Percentiles rank a stretch among this genome's conserved stretches.
Evolutionary conservation across 805 yeast species (phyloP).

Genomic region (Priceomyces haplophilus): DNA sequence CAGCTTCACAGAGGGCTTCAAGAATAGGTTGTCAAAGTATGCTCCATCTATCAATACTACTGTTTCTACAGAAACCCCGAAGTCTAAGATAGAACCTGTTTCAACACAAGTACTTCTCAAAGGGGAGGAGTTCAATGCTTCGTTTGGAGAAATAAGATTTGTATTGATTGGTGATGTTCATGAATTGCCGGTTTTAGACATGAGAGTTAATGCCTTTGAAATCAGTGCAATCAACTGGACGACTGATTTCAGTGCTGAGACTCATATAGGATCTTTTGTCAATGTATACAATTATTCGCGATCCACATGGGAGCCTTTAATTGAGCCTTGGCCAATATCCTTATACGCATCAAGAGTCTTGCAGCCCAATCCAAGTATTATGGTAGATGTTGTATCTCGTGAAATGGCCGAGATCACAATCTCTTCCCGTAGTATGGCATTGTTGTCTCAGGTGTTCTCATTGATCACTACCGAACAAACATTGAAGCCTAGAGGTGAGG

Average conservation of each 20-base stretch:
- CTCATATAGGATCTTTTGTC: conserved; percentile 60
- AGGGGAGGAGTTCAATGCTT: conserved; percentile 65
- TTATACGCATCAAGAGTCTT: conserved; percentile 56
- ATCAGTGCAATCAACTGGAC: conserved; percentile 80
- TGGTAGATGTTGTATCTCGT: conserved; percentile 71
- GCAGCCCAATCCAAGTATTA: conserved; percentile 46
- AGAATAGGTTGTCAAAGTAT: conserved; percentile 55
- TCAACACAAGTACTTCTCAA: conserved; percentile 47
- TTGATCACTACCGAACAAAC: conserved; percentile 53
- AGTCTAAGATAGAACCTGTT: conserved; percentile 7
- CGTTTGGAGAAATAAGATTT: conserved; percentile 71
- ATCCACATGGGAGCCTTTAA: conserved; percentile 91
- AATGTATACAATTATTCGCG: conserved; percentile 85
- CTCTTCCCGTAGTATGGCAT: conserved; percentile 76
- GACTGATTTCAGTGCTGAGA: conserved; percentile 68
- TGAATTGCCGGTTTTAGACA: conserved; percentile 82
- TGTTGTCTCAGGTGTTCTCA: conserved; percentile 65
- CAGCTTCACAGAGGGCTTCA: conserved; percentile 61
- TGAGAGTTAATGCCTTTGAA: conserved; percentile 68
- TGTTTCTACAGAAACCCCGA: conserved; percentile 34
- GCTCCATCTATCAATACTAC: conserved; percentile 66
- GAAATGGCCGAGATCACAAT: conserved; percentile 75
- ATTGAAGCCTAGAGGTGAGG: conserved; percentile 67
- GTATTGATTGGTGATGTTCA: conserved; percentile 88
- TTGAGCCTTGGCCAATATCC: conserved; percentile 84